A percentile compares a stretch with the other conserved stretches of the same genome.
These are phyloP conservation scores for Naganishia albida DNA, from an alignment of 1,284 basidiomycete genomes.

Conservation along the genomic window DNA sequence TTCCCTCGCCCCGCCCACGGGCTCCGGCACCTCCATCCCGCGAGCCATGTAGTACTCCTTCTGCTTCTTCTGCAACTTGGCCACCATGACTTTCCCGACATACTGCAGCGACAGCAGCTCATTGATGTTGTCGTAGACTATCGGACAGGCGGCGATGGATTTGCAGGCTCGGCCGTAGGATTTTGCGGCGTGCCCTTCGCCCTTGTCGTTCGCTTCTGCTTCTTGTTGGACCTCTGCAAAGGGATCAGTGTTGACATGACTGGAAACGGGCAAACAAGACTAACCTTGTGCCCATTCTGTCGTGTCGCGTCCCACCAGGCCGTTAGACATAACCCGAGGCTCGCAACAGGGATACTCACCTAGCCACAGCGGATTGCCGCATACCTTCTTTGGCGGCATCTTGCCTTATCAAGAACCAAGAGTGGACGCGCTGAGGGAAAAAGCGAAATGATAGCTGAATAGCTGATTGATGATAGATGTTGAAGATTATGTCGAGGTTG, in stretches of 20 bases:
- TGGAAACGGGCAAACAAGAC: background rate
- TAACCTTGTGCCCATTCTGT: conserved; percentile 30
- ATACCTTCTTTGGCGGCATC: conserved; percentile 37
- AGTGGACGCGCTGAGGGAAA: background rate
- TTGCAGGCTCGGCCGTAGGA: conserved; percentile 46
- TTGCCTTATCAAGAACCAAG: conserved; percentile 2
- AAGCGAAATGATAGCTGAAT: background rate
- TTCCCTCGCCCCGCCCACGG: background rate
- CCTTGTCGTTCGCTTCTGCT: conserved; percentile 39
- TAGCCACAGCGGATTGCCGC: conserved; percentile 53
- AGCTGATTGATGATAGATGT: background rate
- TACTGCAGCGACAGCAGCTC: conserved; percentile 45
- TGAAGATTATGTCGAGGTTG: conserved; percentile 1
- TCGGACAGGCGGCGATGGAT: conserved; percentile 47
- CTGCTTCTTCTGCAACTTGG: conserved; percentile 45
- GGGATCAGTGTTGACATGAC: conserved; percentile 1
- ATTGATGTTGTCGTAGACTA: conserved; percentile 43
- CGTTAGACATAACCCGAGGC: too few relatives aligned
- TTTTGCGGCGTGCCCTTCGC: conserved; percentile 44
- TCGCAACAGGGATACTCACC: conserved; percentile 39
- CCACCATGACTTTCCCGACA: conserved; percentile 49
- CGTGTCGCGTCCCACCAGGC: background rate
- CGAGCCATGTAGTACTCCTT: conserved; percentile 38
- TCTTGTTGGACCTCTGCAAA: conserved; percentile 46
- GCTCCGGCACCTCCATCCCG: conserved; percentile 34